Evolutionary conservation across 2,329 filamentous ascomycete genomes (phyloP), one percentile per base, ranked within the genome.

Genomic region (Dactylellina cionopaga): DNA sequence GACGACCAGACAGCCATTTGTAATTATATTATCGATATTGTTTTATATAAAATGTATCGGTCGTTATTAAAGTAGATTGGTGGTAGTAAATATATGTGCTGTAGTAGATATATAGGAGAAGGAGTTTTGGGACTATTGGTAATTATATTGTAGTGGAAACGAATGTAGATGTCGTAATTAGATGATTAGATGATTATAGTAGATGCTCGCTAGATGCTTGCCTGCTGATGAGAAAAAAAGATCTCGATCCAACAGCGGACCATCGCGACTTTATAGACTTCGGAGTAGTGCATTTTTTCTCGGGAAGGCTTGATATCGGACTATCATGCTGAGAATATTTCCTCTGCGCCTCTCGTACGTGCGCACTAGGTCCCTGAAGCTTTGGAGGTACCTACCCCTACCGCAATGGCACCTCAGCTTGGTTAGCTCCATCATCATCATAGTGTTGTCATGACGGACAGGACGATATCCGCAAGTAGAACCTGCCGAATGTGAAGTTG

Each of bases 371-470:
- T n/a, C n/a, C 54, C 54, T 60, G 63, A 44, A 51, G 56, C 44
- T 33, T 49, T 65, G 10, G 25, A 35, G 35, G 7, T 11, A n/a
- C 39, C 44, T 58, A 29, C 31, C 52, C 41, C 24, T 60, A 17
- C 35, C 10, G 15, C 19, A 25, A 47, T 15, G 25, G 44, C 27
- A 43, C 22, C 56, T 62, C 46, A 62, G 55, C 46, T 62, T 43
- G 15, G 25, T 55, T 60, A 60, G 64, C 35, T 41, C 22, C 59
- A 51, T 37, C 37, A 65, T n/a, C 66, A 64, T 72, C 59, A 72
- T 64, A 64, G 51, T 64, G 51, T 43, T 65, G 59, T 72, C 68
- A 72, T 72, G 59, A 65, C 68, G 68, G 44, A 49, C 68, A 65
- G 44, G 1, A 31, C 59, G 68, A 54, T 72, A 47, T 44, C 68